A percentile compares a stretch with the other conserved stretches of the same genome.
Evolutionary conservation across 768 basidiomycete genomes (phyloP).

Genomic region (Nidula microcarpa): DNA sequence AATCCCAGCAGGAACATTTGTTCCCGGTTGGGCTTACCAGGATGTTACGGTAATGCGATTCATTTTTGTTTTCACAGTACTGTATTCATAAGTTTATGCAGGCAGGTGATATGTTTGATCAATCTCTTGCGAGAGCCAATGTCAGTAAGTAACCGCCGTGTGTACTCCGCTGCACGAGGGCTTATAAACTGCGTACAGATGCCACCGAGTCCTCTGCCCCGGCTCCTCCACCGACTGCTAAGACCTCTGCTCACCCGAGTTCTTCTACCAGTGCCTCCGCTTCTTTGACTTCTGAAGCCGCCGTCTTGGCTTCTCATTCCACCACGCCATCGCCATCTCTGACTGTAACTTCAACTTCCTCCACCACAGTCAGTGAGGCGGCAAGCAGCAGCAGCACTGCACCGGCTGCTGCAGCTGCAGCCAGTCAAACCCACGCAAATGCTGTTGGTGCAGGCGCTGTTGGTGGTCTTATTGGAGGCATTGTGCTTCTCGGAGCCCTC

Average conservation of each 20-base stretch:
- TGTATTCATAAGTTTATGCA: not conserved
- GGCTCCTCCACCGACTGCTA: conserved; percentile 5
- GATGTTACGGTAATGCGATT: conserved; percentile 38
- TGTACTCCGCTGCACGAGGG: no score
- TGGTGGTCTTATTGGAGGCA: conserved; percentile 30
- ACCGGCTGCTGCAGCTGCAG: not conserved
- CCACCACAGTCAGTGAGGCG: not conserved
- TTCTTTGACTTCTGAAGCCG: not conserved
- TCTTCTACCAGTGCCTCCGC: not conserved
- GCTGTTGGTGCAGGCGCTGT: conserved; percentile 45
- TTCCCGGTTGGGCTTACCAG: conserved; percentile 64
- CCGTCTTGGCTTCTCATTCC: not conserved
- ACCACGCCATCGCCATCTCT: not conserved
- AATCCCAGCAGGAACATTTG: conserved; percentile 44
- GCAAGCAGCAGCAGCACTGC: conserved; percentile 1
- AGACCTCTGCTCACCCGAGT: not conserved
- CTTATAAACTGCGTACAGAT: not conserved
- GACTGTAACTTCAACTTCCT: not conserved
- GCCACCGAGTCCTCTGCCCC: not conserved
- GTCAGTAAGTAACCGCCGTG: not conserved
- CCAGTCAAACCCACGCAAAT: conserved; percentile 23
- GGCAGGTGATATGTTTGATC: not conserved
- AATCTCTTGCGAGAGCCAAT: not conserved
- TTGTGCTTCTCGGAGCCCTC: conserved; percentile 27
- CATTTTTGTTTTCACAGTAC: not conserved